Base-by-base conservation (phyloP, 306 rosid genomes). In the Benincasa hispida region DNA sequence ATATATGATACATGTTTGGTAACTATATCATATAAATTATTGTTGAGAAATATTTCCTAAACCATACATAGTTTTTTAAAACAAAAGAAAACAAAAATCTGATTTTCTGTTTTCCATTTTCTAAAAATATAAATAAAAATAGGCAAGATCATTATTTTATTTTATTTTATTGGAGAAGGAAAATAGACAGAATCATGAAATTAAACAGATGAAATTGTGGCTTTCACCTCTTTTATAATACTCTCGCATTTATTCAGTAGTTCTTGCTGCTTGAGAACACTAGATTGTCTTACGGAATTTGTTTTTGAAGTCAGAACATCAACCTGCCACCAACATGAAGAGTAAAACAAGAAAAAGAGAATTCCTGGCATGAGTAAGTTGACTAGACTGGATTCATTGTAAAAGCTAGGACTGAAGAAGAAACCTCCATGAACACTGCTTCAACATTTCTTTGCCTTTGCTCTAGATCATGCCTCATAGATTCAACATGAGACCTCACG, bases 381-480 rank as follows among this genome's bases (percentile, higher is more conserved):
- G 19, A 63, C 76, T 24, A 21, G 45, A 45, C 45, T 13, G 25
- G 47, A 42, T 55, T 28, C 8, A 18, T 12, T 60, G 0, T 19
- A 45, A 42, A 87, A 30, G n/a, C 22, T 62, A 62, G 19, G 51
- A 19, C 63, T 41, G 58, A 19, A 9, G 32, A 76, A 53, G 56
- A 17, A 72, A 94, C 98, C 96, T 91, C 89, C 47, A 83, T 78
- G 30, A 89, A 78, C 76, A 89, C 82, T 78, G 88, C 79, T 85
- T 84, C 96, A 10, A 88, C 91, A 79, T 83, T 85, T 79, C 70
- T 90, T 57, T 83, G 87, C 67, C 92, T 87, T 37, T 84, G 82
- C 87, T 91, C 94, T 21, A 88, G 80, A 81, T 62, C 83, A 66
- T 6, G 76, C 69, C 87, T 88, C 89, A 80, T 87, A 28, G 94